Evolutionary conservation across 148 eudicot genomes (phyloP), one percentile per base, ranked within the genome.

Genomic region (Polygonum maritimum): DNA sequence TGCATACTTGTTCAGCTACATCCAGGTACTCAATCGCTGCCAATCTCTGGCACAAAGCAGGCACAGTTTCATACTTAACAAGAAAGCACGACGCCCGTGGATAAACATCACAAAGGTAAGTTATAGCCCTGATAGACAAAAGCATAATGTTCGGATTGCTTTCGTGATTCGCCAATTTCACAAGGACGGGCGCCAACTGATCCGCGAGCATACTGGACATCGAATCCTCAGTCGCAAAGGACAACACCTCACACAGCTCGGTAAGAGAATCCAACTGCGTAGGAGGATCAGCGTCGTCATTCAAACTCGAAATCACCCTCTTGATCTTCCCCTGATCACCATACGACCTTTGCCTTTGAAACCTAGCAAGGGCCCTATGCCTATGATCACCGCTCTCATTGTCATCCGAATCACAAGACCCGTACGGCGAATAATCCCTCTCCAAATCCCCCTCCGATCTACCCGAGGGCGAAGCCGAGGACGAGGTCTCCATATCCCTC

Each of bases 1-100:
- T 38, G 51, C 89, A 80, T 90, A 92, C 98, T 82, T 92, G 98
- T 80, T 95, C 98, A 58, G 97, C 98, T 54, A 95, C 92, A 80
- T 95, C 98, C 84, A 89, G 78, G 76, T 89, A 90, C 82, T 92
- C 92, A 40, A 90, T 87, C 51, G 84, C 83, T 82, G 77, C 83
- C 80, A 95, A 76, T 84, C 92, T 82, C 78, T 95, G 86, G 83
- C 97, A 95, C 80, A 95, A 85, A 73, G 86, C 91, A 82, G 91
- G 87, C 78, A 90, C 86, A 2, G 88, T 93, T 74, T 85, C 84
- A 86, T 95, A 88, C 71, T 85, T 89, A 77, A 89, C 91, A 81
- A 95, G 91, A 73, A 79, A 85, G 67, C 72, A 81, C 1, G 90
- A 85, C 2, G 92, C 85, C 31, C 91, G 88, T 76, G 93, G 90